phyloP scores from a whole-genome alignment of 768 basidiomycete genomes.

The Pluteus cervinus region DNA sequence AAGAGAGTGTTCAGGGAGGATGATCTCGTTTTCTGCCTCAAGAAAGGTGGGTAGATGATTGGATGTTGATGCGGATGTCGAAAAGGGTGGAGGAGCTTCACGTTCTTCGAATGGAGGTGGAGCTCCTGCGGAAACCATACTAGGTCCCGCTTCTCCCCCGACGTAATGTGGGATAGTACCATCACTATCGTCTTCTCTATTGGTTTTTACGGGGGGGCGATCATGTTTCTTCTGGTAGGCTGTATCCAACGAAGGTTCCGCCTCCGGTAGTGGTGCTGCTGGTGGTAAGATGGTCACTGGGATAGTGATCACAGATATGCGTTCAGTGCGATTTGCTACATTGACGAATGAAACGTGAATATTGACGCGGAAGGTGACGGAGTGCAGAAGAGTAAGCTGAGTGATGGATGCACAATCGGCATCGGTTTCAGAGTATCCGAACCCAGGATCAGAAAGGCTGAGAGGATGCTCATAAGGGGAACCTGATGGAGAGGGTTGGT shows the following conservation, averaged over 20 bases:
- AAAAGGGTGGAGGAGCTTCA: conserved; percentile 75
- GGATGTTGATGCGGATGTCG: conserved; percentile 51
- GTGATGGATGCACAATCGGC: conserved; percentile 71
- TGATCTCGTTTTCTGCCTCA: conserved; percentile 75
- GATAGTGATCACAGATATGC: conserved; percentile 55
- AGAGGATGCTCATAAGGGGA: conserved; percentile 43
- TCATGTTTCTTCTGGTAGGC: conserved; percentile 90
- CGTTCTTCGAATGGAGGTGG: conserved; percentile 86
- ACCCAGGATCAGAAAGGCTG: conserved; percentile 35
- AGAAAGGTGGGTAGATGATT: conserved; percentile 64
- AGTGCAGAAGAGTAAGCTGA: conserved; percentile 77
- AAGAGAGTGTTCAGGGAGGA: conserved; percentile 58
- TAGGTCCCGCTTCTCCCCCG: conserved; percentile 72
- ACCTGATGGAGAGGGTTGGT: conserved; percentile 46
- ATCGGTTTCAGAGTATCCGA: conserved; percentile 47
- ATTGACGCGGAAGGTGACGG: conserved; percentile 71
- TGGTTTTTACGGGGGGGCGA: conserved; percentile 65
- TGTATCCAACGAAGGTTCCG: conserved; percentile 62
- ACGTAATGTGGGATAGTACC: conserved; percentile 57
- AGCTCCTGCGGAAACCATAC: conserved; percentile 53
- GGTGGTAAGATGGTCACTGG: conserved; percentile 71
- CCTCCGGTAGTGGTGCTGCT: conserved; percentile 73
- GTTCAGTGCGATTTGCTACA: conserved; percentile 60
- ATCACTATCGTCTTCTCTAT: conserved; percentile 63
- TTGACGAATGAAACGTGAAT: conserved; percentile 76